These are phyloP conservation scores for Narthecium ossifragum DNA, from an alignment of 106 monocot species.

Conservation along the genomic window DNA sequence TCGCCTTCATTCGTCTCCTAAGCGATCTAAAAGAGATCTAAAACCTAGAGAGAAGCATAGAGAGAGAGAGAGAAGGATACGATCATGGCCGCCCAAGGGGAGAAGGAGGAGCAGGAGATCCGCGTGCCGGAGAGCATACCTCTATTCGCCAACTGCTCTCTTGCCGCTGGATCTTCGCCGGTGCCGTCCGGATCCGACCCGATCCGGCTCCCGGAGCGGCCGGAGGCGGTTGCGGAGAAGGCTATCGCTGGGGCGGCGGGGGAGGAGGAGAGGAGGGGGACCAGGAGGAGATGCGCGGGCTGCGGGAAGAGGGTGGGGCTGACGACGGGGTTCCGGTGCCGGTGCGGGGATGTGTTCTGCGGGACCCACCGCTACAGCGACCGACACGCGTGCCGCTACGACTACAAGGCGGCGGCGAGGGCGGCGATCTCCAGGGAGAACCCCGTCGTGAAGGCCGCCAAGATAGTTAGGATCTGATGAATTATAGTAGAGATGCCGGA, in stretches of 20 bases:
- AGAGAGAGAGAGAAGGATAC: neutral
- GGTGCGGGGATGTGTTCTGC: constrained; percentile 89
- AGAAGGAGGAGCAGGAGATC: neutral
- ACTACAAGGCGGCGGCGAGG: constrained; percentile 70
- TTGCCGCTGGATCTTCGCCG: constrained; percentile 3
- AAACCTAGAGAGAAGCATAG: neutral
- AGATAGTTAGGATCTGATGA: constrained; percentile 63
- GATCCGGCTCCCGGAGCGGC: neutral
- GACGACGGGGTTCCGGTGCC: constrained; percentile 83
- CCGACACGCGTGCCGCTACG: constrained; percentile 70
- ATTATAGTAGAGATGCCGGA: no score
- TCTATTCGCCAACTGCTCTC: constrained; percentile 6
- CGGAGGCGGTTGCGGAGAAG: neutral
- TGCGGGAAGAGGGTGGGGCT: constrained; percentile 77
- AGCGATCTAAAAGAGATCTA: neutral
- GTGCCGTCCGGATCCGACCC: constrained; percentile 14
- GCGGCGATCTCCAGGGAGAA: constrained; percentile 70
- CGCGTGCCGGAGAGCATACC: neutral
- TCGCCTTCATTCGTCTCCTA: neutral
- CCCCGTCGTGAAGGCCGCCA: constrained; percentile 72
- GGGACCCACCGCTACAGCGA: constrained; percentile 83
- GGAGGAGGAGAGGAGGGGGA: no score
- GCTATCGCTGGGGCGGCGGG: neutral
- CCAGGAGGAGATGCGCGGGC: constrained; percentile 59
- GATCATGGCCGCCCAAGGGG: no score